These are phyloP conservation scores for Rhodosorus marinus DNA, from an alignment of 23 red algal genomes.

Conservation along the genomic window DNA sequence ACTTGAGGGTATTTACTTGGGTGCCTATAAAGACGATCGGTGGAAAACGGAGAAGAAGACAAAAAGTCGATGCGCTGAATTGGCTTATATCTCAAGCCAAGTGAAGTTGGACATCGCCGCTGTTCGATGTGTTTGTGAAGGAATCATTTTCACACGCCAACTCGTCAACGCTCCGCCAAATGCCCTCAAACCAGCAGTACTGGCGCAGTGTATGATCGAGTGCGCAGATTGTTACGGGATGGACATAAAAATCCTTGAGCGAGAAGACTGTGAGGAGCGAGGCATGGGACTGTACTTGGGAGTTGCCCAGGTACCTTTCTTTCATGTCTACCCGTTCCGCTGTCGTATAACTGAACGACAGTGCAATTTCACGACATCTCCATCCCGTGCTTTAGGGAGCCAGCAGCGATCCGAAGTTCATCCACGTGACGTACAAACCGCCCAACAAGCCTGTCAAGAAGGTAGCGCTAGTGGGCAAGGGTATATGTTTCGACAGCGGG, in stretches of 20 bases:
- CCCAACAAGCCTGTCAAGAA: constrained; percentile 1
- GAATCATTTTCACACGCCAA: constrained; percentile 4
- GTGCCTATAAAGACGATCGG: too few relatives aligned
- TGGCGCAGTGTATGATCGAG: not conserved
- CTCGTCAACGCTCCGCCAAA: constrained; percentile 4
- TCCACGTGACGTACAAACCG: constrained; percentile 5
- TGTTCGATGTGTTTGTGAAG: too few relatives aligned
- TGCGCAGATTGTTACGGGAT: not conserved
- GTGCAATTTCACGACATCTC: too few relatives aligned
- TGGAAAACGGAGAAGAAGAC: too few relatives aligned
- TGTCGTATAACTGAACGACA: too few relatives aligned
- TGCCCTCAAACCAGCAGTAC: not conserved
- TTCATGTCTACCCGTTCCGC: too few relatives aligned
- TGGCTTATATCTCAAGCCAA: too few relatives aligned
- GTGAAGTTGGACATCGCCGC: too few relatives aligned
- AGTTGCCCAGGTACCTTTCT: constrained; percentile 6
- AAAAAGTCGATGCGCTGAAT: too few relatives aligned
- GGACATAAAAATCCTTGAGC: constrained; percentile 4
- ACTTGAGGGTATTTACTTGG: too few relatives aligned
- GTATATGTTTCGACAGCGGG: constrained; percentile 9
- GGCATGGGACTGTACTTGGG: constrained; percentile 12
- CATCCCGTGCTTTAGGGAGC: too few relatives aligned
- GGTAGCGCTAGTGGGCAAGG: constrained; percentile 16
- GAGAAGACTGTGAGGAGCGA: constrained; percentile 3
- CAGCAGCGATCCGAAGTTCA: constrained; percentile 10